Evolutionary conservation across 768 basidiomycete genomes (phyloP), one percentile per base, ranked within the genome.

Genomic region (Infundibulicybe gibba): DNA sequence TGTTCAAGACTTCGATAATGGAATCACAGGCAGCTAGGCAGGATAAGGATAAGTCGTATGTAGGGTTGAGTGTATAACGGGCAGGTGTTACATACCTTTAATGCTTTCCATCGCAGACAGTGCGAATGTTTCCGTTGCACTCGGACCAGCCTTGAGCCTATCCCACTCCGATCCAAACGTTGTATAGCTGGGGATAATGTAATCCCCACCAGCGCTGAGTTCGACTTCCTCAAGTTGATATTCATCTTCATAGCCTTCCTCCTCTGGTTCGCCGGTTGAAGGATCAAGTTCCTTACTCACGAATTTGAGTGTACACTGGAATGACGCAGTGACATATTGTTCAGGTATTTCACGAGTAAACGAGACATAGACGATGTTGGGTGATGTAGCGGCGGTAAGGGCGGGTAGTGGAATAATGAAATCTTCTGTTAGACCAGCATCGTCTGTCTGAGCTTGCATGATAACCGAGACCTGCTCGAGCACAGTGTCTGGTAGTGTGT

Each of bases 191-290:
- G 97, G 95, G 34, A 94, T 72, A 59, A 99, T 90, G 65, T 95
- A 99, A 71, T 98, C 95, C 2, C 87, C 85, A 25, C 87, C 89
- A 10, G 91, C 94, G 49, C 87, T 85, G 44, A 99, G 74, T 63
- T 98, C 97, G 47, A 97, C 81, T 51, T 98, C 97, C 65, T 99
- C 97, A 37, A 97, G 72, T 65, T 92, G 90, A 67, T 99, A 99
- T 67, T 98, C 95, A 70, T 98, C 97, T 61, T 94, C 90, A 65
- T 98, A 99, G n/a, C 97, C 97, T 45, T 97, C 94, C 53, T 90
- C 92, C 67, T 99, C 97, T 8, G 97, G 97, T 59, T 90, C 85
- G 17, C 94, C 94, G 12, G 90, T 94, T 39, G 87, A 79, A 11
- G 97, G 97, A 65, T 99, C 97, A 14, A 98, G 80, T 62, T 99